These are phyloP conservation scores for Trichaptum fuscoviolaceum DNA, from an alignment of 768 basidiomycete genomes.

Conservation along the genomic window DNA sequence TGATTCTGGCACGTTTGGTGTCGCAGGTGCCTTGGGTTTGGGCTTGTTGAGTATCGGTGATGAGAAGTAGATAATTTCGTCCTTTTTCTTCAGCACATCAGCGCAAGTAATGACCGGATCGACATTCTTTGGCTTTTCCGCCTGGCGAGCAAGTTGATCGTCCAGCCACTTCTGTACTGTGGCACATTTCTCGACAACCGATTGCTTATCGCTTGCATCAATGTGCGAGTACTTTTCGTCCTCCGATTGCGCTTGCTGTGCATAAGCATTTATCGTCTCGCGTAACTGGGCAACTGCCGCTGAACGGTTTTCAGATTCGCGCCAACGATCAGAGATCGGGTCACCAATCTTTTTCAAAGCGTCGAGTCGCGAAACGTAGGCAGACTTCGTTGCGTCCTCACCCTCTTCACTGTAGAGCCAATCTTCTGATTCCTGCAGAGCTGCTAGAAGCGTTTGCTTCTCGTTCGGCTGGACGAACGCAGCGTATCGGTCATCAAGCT, in stretches of 20 bases:
- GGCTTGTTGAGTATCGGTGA: constrained; percentile 87
- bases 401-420: constrained; percentile 98
- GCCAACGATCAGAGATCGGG: constrained; percentile 78
- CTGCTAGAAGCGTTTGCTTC: constrained; percentile 67
- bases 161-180: constrained; percentile 94
- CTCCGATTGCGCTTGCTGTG: constrained; percentile 70
- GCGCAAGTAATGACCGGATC: constrained; percentile 76
- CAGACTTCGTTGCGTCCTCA: constrained; percentile 92
- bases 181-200: constrained; percentile 84
- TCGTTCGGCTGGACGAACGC: constrained; percentile 69
- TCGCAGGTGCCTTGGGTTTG: constrained; percentile 81
- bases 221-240: constrained; percentile 92
- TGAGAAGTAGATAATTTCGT: constrained; percentile 88
- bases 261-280: constrained; percentile 83
- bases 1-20: constrained; percentile 56
- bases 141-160: constrained; percentile 83
- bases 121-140: constrained; percentile 83
- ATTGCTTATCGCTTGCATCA: constrained; percentile 80
- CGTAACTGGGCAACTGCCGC: constrained; percentile 69
- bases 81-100: constrained; percentile 87
- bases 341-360: constrained; percentile 81
- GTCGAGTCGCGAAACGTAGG: constrained; percentile 83
- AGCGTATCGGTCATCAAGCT: constrained; percentile 86
- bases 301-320: constrained; percentile 78
- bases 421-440: constrained; percentile 79